Base-by-base conservation (phyloP, 78 protist species). In the Dictyostelium intermedium region DNA sequence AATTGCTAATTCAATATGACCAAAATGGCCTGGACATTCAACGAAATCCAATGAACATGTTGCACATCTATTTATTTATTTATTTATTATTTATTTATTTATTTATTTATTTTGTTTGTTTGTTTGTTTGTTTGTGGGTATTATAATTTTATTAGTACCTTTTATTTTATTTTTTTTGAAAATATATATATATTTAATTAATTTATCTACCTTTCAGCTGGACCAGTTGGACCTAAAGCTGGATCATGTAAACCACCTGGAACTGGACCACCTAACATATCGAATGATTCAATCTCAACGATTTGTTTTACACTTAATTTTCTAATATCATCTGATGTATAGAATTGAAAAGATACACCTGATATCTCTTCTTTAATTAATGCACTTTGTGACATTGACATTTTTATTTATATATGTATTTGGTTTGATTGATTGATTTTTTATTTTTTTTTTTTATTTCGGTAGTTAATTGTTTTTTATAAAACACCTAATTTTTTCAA, bases 11-110 rank as follows among this genome's bases (percentile, higher is more conserved):
- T 96, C 98, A 3, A 99, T 97, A 83, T 98, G 99, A 35, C 99
- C 99, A 32, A 92, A 47, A 85, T 99, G 99, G 14, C 99, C 99
- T 8, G 99, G 99, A 92, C 99, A 99, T 45, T 93, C 91, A n/a
- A 47, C 18, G 82, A 10, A 50, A 50, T 25, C 27, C 5, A 97
- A 91, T 10, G 56, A 72, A 96, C 99, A 99, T 14, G 99, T 97
- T 23, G 4, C 34, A 80, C 99, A 98, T 34, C 84, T 87, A 73
- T 41, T 30, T 53, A 13, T 32, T 23, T 56, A 72, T 80, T 25
- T 7, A 1, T 56, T n/a, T 11, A 23, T 45, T 18, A 76, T 39
- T 20, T 82, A 20, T 82, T 18, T 27, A 18, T 53, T 2, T 39
- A 13, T 11, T 27, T 4, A 1, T 27, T 1, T 27, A 10, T 81